phyloP scores from a whole-genome alignment of 306 rosid species.

The Astragalus glycyphyllos region DNA sequence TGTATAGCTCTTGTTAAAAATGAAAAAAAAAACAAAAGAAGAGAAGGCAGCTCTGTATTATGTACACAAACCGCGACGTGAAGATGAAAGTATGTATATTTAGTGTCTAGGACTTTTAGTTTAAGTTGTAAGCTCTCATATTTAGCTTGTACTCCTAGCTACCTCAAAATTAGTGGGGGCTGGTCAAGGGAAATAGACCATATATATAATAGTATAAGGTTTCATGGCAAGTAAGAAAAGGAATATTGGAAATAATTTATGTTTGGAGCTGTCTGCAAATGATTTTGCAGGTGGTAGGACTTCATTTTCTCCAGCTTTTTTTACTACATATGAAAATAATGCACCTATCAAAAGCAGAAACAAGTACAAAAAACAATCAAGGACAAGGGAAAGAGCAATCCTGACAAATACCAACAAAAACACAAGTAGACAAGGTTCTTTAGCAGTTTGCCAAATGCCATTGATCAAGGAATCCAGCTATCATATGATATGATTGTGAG shows the following conservation, averaged over 20 bases:
- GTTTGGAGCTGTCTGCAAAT: conserved; percentile 42
- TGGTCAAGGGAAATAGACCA: conserved; percentile 17
- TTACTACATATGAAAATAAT: conserved; percentile 35
- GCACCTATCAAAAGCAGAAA: conserved; percentile 40
- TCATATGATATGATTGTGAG: neutral
- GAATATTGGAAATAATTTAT: conserved; percentile 11
- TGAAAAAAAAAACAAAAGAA: neutral
- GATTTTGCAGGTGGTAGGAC: conserved; percentile 31
- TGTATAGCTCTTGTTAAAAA: neutral
- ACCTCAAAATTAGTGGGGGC: neutral
- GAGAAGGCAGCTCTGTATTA: neutral
- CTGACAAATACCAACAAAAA: conserved; percentile 37
- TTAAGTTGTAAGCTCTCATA: neutral
- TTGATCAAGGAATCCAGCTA: conserved; percentile 26
- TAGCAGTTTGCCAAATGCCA: conserved; percentile 30
- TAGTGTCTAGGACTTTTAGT: neutral
- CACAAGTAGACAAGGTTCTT: conserved; percentile 31
- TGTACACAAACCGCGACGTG: neutral
- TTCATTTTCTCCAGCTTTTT: conserved; percentile 24
- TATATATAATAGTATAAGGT: neutral
- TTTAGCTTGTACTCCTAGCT: neutral
- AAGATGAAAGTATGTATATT: neutral
- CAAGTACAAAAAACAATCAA: conserved; percentile 38
- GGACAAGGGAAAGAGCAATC: conserved; percentile 35
- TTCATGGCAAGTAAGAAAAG: conserved; percentile 16